These are phyloP conservation scores for Exophiala dermatitidis DNA, from an alignment of 2,329 filamentous ascomycete species.

Conservation along the genomic window DNA sequence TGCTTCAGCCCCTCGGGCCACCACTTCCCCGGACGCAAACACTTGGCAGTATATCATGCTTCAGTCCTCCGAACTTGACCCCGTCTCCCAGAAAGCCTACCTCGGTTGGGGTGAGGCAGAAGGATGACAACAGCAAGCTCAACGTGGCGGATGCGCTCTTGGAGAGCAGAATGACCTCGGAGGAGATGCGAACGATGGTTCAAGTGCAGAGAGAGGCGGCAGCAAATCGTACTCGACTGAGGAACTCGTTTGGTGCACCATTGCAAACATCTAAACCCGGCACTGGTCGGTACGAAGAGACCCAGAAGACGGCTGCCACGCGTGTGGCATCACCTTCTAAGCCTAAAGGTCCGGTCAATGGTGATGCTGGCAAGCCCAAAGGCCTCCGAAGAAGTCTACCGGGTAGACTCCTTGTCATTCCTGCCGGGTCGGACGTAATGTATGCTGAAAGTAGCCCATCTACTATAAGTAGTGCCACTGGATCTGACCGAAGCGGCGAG, in stretches of 20 bases:
- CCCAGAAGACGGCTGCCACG: too few species aligned
- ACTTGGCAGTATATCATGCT: constrained; percentile 22
- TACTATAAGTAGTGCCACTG: constrained; percentile 6
- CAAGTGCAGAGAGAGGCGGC: constrained; percentile 19
- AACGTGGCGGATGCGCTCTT: constrained; percentile 12
- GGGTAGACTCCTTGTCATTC: constrained; percentile 5
- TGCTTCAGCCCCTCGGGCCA: constrained; percentile 21
- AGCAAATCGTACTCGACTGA: constrained; percentile 14
- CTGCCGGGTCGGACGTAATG: constrained; percentile 7
- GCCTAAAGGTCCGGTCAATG: background rate
- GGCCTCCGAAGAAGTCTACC: background rate
- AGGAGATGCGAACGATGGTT: constrained; percentile 17
- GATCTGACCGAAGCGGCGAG: background rate
- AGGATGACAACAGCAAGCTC: constrained; percentile 8
- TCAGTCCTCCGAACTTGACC: constrained; percentile 4
- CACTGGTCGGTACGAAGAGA: background rate
- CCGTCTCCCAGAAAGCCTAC: constrained; percentile 18
- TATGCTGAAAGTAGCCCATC: constrained; percentile 1
- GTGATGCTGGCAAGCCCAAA: background rate
- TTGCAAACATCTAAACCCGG: background rate
- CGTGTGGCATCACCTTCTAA: too few species aligned
- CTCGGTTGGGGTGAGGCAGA: background rate
- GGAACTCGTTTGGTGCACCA: constrained; percentile 1
- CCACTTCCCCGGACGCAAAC: constrained; percentile 22
- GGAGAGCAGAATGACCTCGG: constrained; percentile 19